A percentile compares a stretch with the other conserved stretches of the same genome.
These are phyloP conservation scores for Alternaria burnsii DNA, from an alignment of 2,329 filamentous ascomycete genomes.

Conservation along the genomic window DNA sequence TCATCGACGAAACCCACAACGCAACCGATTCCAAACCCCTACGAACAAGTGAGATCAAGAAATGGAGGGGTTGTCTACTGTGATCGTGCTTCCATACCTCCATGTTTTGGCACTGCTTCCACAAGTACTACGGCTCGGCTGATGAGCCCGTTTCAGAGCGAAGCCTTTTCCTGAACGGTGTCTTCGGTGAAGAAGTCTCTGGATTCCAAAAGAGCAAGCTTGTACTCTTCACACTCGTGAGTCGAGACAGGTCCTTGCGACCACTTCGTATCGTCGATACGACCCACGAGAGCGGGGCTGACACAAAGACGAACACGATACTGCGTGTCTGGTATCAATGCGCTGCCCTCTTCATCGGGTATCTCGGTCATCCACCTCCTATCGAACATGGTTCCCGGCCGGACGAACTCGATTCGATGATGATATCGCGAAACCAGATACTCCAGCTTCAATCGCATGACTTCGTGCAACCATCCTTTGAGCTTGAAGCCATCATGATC, in stretches of 20 bases:
- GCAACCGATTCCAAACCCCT: neutral
- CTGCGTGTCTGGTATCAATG: neutral
- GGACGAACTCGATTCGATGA: neutral
- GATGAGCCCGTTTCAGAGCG: neutral
- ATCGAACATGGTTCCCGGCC: neutral
- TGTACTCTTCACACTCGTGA: neutral
- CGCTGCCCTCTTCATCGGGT: neutral
- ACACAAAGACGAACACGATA: neutral
- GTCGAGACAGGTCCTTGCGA: neutral
- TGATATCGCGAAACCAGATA: neutral
- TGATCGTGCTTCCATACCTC: neutral
- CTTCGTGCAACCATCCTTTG: neutral
- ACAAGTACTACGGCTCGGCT: neutral
- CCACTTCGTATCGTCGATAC: neutral
- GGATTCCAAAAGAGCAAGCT: neutral
- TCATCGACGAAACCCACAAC: neutral
- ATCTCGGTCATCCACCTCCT: neutral
- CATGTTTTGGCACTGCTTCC: neutral
- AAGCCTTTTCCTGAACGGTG: neutral
- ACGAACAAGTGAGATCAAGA: neutral
- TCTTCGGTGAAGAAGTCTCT: neutral
- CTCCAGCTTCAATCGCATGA: neutral
- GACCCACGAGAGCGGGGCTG: neutral
- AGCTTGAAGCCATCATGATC: neutral
- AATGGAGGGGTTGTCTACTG: accelerated